These are phyloP conservation scores for Auriscalpium vulgare DNA, from an alignment of 768 basidiomycete species.

Conservation along the genomic window DNA sequence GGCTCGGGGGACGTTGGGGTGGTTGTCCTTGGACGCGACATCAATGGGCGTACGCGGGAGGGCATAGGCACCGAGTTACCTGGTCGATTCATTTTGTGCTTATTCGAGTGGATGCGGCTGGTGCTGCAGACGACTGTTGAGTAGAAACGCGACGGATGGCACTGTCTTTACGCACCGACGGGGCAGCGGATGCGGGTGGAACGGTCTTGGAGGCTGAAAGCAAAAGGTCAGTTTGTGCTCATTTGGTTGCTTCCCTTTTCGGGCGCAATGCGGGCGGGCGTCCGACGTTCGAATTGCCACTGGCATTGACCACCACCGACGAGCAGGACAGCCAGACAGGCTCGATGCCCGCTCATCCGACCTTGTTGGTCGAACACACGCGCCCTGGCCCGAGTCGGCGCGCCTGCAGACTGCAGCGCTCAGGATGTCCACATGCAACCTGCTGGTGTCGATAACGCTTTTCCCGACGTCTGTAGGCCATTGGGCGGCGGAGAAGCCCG, in stretches of 20 bases:
- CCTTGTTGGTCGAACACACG: too few relatives aligned
- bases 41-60: conserved; percentile 1
- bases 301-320: too few relatives aligned
- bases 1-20: conserved; percentile 72
- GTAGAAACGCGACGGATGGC: not conserved
- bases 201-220: not conserved
- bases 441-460: too few relatives aligned
- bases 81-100: conserved; percentile 26
- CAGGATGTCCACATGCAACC: too few relatives aligned
- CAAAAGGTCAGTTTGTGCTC: conserved; percentile 5
- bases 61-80: conserved; percentile 16
- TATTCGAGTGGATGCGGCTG: not conserved
- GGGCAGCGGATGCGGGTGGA: not conserved
- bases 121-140: not conserved
- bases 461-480: too few relatives aligned
- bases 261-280: conserved; percentile 20
- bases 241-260: conserved; percentile 14
- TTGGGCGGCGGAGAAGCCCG: too few relatives aligned
- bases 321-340: too few relatives aligned
- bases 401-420: too few relatives aligned
- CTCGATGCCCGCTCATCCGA: too few relatives aligned
- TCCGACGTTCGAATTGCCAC: too few relatives aligned
- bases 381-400: too few relatives aligned
- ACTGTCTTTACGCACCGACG: not conserved
- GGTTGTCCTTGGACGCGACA: conserved; percentile 53